Base-by-base conservation (phyloP, 768 basidiomycete genomes). In the Collybiopsis luxurians region DNA sequence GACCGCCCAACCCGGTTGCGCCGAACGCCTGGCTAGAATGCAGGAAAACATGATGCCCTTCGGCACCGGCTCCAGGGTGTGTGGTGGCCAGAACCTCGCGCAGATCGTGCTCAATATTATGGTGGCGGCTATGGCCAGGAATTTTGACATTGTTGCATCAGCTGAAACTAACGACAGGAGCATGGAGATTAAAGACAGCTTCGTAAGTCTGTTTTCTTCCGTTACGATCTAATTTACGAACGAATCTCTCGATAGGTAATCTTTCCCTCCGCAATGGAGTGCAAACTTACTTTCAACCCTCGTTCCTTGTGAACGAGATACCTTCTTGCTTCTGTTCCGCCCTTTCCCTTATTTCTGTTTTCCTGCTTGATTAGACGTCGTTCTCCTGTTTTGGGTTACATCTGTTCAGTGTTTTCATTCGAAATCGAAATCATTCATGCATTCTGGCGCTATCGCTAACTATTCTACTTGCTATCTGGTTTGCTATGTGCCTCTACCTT, bases 121-220 rank as follows among this genome's bases (percentile, higher is more conserved):
- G 3, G 66, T 89, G 27, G 85, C 83, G 12, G 73, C 82, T 1
- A 71, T 90, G 58, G 77, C 76, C 24, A 75, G 82, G 62, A 91
- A 88, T 69, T 91, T 92, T 60, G 80, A 87, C 46, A 70, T 92
- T 57, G 67, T 75, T 15, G 84, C 89, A 15, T 80, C 86, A 3
- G 65, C 73, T 2, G 87, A 90, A 71, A 92, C 90, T 42, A 86
- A 82, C 55, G 85, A 86, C 64, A 75, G 69, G 65, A 87, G 82
- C 61, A 92, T 92, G 90, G 84, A 86, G 54, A 83, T 90, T 60
- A 83, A 80, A 69, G 90, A 91, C 67, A 87, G 88, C 68, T 92
- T 92, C 71, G 90, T 92, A 66, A 69, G 83, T 77, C 39, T 34
- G n/a, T 55, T 61, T 34, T 49, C 52, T 40, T 46, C 46, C 26